These are phyloP conservation scores for Bonia amplexicaulis DNA, from an alignment of 176 grass and related monocot species.

Conservation along the genomic window DNA sequence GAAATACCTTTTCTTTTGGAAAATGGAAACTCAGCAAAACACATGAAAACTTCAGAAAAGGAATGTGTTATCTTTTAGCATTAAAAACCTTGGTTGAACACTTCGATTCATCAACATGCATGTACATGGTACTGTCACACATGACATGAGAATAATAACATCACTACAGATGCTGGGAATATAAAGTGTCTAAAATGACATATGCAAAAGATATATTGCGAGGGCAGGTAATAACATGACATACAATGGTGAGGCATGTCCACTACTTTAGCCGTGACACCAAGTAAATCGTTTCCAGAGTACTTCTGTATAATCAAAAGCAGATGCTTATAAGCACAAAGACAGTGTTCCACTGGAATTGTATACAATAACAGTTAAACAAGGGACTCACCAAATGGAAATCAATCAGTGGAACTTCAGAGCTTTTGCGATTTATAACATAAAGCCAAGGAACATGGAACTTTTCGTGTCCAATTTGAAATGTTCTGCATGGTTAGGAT, in stretches of 20 bases:
- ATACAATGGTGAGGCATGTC: slow-evolving; percentile 97
- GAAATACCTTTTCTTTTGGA: not conserved
- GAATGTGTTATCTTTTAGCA: not conserved
- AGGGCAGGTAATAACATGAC: slow-evolving; percentile 8
- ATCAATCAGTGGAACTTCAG: slow-evolving; percentile 93
- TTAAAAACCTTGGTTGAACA: not conserved
- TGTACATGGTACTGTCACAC: not conserved
- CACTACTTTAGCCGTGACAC: slow-evolving; percentile 84
- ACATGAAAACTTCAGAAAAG: not conserved
- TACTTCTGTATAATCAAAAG: slow-evolving; percentile 62
- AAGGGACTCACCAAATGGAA: slow-evolving; percentile 82
- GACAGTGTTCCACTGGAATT: not conserved
- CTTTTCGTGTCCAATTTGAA: slow-evolving; percentile 96
- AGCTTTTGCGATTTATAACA: slow-evolving; percentile 92
- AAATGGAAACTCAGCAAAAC: not conserved
- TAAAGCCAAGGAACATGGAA: slow-evolving; percentile 98
- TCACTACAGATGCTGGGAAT: not conserved
- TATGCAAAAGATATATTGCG: not conserved
- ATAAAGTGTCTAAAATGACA: slow-evolving; percentile 11
- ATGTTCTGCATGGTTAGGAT: slow-evolving; percentile 65
- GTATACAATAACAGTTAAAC: not conserved
- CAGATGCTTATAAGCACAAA: slow-evolving; percentile 29
- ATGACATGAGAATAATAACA: slow-evolving; percentile 8
- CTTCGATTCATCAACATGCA: not conserved
- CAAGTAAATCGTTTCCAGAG: slow-evolving; percentile 93